Conservation (phyloP, 495 filamentous ascomycete genomes). For the Cairneyella variabilis region DNA sequence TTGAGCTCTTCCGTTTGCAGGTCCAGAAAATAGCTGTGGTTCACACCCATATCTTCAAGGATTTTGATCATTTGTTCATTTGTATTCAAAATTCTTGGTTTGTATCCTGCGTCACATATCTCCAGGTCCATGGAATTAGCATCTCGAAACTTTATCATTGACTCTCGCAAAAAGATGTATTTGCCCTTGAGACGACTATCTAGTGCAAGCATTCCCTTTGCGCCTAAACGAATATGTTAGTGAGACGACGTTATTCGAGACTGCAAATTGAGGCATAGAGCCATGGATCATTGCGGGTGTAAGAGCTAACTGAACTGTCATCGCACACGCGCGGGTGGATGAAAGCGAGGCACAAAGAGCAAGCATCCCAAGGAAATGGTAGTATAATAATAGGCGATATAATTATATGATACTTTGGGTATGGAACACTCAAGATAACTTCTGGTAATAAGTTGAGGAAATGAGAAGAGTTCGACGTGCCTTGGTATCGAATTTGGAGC, state of each 20-base stretch:
- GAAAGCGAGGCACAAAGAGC: too few relatives aligned
- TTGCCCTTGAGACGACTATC: slow-evolving; percentile 53
- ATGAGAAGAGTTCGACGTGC: slow-evolving; percentile 26
- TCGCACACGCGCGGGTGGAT: too few relatives aligned
- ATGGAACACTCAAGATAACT: too few relatives aligned
- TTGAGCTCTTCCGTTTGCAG: slow-evolving; percentile 55
- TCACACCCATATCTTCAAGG: slow-evolving; percentile 64
- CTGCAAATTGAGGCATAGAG: not conserved
- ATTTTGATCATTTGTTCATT: slow-evolving; percentile 80
- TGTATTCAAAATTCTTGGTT: slow-evolving; percentile 62
- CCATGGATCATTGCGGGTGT: too few relatives aligned
- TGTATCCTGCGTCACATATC: slow-evolving; percentile 64
- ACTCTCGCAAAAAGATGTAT: slow-evolving; percentile 54
- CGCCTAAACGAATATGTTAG: slow-evolving; percentile 34
- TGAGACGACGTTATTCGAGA: not conserved
- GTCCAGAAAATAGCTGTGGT: slow-evolving; percentile 49
- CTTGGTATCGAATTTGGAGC: slow-evolving; percentile 67
- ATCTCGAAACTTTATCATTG: slow-evolving; percentile 73
- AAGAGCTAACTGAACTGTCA: too few relatives aligned
- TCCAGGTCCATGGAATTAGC: slow-evolving; percentile 52
- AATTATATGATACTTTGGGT: too few relatives aligned
- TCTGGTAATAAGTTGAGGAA: not conserved
- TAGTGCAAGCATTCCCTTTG: slow-evolving; percentile 69
- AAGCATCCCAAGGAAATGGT: too few relatives aligned
- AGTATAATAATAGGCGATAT: too few relatives aligned